A percentile compares a stretch with the other conserved stretches of the same genome.
Conservation (phyloP, 805 yeast genomes). For the Starmera amethionina region DNA sequence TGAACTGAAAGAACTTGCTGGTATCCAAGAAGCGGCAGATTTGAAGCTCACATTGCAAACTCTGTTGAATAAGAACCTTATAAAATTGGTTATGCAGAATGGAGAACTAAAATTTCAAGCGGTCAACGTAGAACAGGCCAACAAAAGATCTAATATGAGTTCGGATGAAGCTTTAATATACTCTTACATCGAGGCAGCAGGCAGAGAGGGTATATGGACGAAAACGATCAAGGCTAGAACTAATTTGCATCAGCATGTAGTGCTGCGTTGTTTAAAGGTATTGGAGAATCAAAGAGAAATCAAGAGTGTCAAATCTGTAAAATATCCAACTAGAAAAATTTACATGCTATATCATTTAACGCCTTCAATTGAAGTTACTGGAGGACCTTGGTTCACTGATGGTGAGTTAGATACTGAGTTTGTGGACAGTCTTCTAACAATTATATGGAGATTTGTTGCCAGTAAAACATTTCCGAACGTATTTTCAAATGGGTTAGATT, state of each 20-base stretch:
- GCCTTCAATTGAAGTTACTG: slow-evolving; percentile 93
- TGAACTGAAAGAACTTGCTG: slow-evolving; percentile 49
- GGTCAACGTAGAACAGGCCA: slow-evolving; percentile 64
- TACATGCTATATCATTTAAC: slow-evolving; percentile 91
- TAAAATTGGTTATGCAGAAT: slow-evolving; percentile 60
- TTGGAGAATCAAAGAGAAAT: slow-evolving; percentile 75
- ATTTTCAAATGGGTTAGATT: slow-evolving; percentile 28
- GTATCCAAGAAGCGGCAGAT: slow-evolving; percentile 29
- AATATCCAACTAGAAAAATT: slow-evolving; percentile 87
- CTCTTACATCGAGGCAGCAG: slow-evolving; percentile 84
- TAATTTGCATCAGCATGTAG: slow-evolving; percentile 87
- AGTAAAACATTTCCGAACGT: slow-evolving; percentile 69
- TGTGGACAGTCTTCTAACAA: slow-evolving; percentile 71
- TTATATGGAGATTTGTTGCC: slow-evolving; percentile 82
- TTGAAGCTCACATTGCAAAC: slow-evolving; percentile 41
- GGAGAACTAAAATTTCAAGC: slow-evolving; percentile 69
- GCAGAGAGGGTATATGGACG: slow-evolving; percentile 95
- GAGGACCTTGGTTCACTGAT: slow-evolving; percentile 99
- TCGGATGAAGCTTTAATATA: slow-evolving; percentile 88
- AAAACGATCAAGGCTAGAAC: slow-evolving; percentile 83
- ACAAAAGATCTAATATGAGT: slow-evolving; percentile 64
- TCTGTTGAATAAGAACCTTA: slow-evolving; percentile 44
- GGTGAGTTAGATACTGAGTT: slow-evolving; percentile 91
- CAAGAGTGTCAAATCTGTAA: slow-evolving; percentile 84
- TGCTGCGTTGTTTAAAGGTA: slow-evolving; percentile 68